Evolutionary conservation across 148 eudicot genomes (phyloP).

Genomic region (Spergularia marina): DNA sequence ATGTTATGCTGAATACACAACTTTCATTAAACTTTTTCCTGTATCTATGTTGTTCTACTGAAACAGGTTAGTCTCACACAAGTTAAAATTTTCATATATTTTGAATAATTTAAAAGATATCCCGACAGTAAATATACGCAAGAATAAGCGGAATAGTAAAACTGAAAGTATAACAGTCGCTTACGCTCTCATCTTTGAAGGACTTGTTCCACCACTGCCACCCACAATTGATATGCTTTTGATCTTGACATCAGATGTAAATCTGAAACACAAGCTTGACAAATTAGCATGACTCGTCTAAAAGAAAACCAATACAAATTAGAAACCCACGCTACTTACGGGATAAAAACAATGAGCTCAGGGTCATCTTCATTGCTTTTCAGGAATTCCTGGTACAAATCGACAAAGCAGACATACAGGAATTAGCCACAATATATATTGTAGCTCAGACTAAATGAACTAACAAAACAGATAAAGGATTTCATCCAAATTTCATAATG

Average conservation of each 20-base stretch:
- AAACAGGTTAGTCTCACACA: too few relatives aligned
- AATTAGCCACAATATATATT: background rate
- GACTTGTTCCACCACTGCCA: constrained; percentile 99
- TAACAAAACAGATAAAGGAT: background rate
- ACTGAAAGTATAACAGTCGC: constrained; percentile 22
- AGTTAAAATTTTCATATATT: too few relatives aligned
- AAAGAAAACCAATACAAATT: background rate
- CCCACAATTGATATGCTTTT: constrained; percentile 95
- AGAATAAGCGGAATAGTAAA: background rate
- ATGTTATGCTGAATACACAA: too few relatives aligned
- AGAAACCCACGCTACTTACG: constrained; percentile 52
- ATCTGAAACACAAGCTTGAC: constrained; percentile 37
- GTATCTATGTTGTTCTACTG: too few relatives aligned
- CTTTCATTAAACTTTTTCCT: too few relatives aligned
- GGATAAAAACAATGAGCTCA: constrained; percentile 85
- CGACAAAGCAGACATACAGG: background rate
- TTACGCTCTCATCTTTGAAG: constrained; percentile 98
- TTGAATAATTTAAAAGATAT: background rate
- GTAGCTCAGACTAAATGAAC: background rate
- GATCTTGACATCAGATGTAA: constrained; percentile 95
- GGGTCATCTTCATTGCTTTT: constrained; percentile 98
- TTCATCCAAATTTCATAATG: background rate
- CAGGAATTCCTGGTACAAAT: constrained; percentile 60
- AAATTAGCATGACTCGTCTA: constrained; percentile 8
- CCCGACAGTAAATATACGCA: background rate